Evolutionary conservation across 139 green algal genomes (phyloP).

Genomic region (Asterochloris sp.): DNA sequence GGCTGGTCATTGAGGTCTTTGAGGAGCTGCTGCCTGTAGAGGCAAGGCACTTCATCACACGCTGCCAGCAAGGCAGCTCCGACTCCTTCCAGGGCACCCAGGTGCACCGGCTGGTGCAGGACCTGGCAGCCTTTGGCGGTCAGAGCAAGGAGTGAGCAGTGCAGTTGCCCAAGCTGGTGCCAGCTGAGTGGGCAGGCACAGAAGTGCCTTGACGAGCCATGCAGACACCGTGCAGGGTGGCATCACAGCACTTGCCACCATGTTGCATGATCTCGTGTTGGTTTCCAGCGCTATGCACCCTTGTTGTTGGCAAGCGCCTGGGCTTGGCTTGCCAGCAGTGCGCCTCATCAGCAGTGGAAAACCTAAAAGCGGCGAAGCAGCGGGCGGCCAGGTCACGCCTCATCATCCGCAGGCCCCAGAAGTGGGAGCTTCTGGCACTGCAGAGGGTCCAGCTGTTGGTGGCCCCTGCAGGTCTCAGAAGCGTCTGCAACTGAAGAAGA

Average conservation of each 20-base stretch:
- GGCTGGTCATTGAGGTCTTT: conserved; percentile 71
- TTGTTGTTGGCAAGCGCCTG: too few relatives aligned
- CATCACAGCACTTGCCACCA: not conserved
- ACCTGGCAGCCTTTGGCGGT: conserved; percentile 52
- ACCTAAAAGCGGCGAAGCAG: too few relatives aligned
- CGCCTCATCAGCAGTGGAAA: too few relatives aligned
- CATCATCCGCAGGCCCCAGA: too few relatives aligned
- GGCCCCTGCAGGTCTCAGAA: conserved; percentile 18
- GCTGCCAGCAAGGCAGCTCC: conserved; percentile 50
- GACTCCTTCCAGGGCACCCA: conserved; percentile 37
- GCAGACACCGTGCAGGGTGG: not conserved
- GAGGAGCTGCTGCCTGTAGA: conserved; percentile 56
- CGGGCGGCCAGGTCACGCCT: too few relatives aligned
- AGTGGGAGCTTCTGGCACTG: not conserved
- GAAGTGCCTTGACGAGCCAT: not conserved
- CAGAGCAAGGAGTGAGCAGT: conserved; percentile 25
- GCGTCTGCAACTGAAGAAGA: conserved; percentile 21
- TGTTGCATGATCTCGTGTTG: not conserved
- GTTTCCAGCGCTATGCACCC: too few relatives aligned
- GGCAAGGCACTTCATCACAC: conserved; percentile 48
- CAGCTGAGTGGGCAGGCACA: not conserved
- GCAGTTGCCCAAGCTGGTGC: not conserved
- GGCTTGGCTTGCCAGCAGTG: too few relatives aligned
- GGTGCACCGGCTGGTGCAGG: conserved; percentile 58
- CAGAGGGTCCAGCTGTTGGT: too few relatives aligned